phyloP scores from a whole-genome alignment of 371 early-diverging fungal genomes.

The Syncephalis fuscata region DNA sequence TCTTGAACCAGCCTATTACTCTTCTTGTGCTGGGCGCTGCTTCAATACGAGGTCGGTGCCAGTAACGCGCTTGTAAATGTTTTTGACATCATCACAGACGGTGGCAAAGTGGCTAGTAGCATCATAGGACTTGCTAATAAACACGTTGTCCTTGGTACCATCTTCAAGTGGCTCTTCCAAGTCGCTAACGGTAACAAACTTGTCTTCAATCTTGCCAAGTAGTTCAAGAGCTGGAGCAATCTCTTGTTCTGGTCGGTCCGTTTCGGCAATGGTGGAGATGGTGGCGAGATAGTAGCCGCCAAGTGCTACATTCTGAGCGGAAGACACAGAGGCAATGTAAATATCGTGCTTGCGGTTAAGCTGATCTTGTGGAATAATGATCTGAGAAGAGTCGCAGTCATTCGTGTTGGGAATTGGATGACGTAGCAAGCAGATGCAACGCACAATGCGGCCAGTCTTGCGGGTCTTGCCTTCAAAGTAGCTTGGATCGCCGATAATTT shows the following conservation, averaged over 20 bases:
- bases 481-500: slow-evolving; percentile 92
- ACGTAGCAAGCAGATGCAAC: slow-evolving; percentile 87
- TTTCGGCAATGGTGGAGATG: slow-evolving; percentile 89
- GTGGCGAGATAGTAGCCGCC: slow-evolving; percentile 76
- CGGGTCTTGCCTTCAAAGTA: slow-evolving; percentile 68
- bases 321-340: slow-evolving; percentile 84
- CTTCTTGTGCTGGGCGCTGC: slow-evolving; percentile 37
- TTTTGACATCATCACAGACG: slow-evolving; percentile 90
- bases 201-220: slow-evolving; percentile 81
- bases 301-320: slow-evolving; percentile 80
- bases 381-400: slow-evolving; percentile 78
- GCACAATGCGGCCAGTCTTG: slow-evolving; percentile 73
- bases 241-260: slow-evolving; percentile 73
- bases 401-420: slow-evolving; percentile 86
- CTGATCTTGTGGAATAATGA: slow-evolving; percentile 95
- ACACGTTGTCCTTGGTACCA: slow-evolving; percentile 71
- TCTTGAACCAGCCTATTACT: slow-evolving; percentile 31
- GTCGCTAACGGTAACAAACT: slow-evolving; percentile 68
- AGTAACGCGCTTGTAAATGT: slow-evolving; percentile 78
- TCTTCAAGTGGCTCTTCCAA: slow-evolving; percentile 71
- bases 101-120: slow-evolving; percentile 98
- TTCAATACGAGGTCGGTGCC: slow-evolving; percentile 71
- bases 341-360: slow-evolving; percentile 77
- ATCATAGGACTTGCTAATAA: slow-evolving; percentile 90
- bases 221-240: slow-evolving; percentile 73